Conservation (phyloP, 78 protist genomes). For the Dictyostelium discoideum region dicty_2.7 NC_007090.3:4645001-4645500, state of each 20-base stretch:
- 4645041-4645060: not conserved
- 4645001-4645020: not conserved
- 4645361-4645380: not conserved
- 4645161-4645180: not conserved
- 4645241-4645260: not conserved
- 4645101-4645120: too few species aligned
- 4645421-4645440: not conserved
- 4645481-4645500: not conserved
- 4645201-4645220: not conserved
- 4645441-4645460: conserved; percentile 5
- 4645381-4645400: not conserved
- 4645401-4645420: not conserved
- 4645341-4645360: not conserved
- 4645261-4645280: not conserved
- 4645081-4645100: not conserved
- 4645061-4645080: not conserved
- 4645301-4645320: not conserved
- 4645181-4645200: not conserved
- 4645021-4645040: not conserved
- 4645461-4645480: not conserved
- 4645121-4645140: not conserved
- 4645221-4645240: not conserved
- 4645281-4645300: not conserved
- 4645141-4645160: not conserved
- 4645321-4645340: not conserved